These are phyloP conservation scores for Paramarasmius palmivorus DNA, from an alignment of 1,284 basidiomycete genomes.

Conservation along the genomic window DNA sequence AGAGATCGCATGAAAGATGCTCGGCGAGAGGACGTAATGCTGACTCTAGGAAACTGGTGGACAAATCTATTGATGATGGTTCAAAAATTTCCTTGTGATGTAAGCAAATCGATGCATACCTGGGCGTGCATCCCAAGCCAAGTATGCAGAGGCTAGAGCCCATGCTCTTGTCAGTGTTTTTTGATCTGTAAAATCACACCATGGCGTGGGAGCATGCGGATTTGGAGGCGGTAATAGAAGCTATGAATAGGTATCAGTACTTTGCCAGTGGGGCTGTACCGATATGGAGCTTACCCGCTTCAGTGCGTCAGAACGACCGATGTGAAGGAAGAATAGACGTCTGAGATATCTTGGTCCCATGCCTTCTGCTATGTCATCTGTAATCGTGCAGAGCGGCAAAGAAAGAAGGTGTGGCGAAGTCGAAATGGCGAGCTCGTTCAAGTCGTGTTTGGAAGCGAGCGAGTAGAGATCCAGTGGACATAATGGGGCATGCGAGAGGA, in stretches of 20 bases:
- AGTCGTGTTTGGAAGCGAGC: constrained; percentile 53
- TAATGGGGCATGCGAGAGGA: constrained; percentile 56
- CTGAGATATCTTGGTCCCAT: constrained; percentile 56
- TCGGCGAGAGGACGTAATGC: constrained; percentile 59
- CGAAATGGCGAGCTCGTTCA: constrained; percentile 60
- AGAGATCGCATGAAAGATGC: constrained; percentile 61
- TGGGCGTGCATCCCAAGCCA: constrained; percentile 68
- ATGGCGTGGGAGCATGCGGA: constrained; percentile 56
- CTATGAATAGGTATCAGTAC: constrained; percentile 49
- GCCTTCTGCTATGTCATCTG: constrained; percentile 57
- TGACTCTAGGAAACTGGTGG: constrained; percentile 59
- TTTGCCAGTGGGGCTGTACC: constrained; percentile 57
- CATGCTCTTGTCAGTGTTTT: constrained; percentile 64
- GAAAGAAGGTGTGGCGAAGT: constrained; percentile 62
- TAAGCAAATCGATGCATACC: constrained; percentile 38
- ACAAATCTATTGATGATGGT: constrained; percentile 44
- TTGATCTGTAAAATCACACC: constrained; percentile 61
- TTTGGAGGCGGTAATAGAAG: constrained; percentile 59
- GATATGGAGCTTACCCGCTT: constrained; percentile 30
- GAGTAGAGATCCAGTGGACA: constrained; percentile 59
- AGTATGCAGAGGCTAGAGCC: constrained; percentile 66
- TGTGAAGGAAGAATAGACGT: constrained; percentile 40
- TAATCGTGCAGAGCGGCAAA: constrained; percentile 52
- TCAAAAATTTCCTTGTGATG: background rate
- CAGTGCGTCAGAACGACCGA: constrained; percentile 29